Evolutionary conservation across 805 yeast genomes (phyloP).

Genomic region (Alloascoidea africana): DNA sequence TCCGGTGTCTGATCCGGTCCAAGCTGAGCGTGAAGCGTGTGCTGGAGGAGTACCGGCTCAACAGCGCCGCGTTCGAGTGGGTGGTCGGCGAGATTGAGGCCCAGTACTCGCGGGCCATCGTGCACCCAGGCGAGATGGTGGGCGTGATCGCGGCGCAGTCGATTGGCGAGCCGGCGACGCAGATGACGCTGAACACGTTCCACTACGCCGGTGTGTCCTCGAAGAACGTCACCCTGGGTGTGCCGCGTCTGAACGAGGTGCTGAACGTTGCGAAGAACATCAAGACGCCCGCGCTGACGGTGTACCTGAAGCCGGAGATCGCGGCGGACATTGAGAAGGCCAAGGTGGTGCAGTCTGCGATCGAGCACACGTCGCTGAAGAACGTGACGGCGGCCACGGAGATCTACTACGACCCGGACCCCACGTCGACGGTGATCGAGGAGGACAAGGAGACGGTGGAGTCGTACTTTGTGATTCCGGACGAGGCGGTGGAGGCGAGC

Average conservation of each 20-base stretch:
- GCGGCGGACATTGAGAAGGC: slow-evolving; percentile 89
- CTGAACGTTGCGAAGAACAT: slow-evolving; percentile 95
- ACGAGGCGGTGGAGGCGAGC: slow-evolving; percentile 90
- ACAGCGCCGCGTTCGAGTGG: slow-evolving; percentile 86
- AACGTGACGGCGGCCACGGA: slow-evolving; percentile 97
- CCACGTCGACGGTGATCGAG: slow-evolving; percentile 88
- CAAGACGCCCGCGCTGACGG: slow-evolving; percentile 98
- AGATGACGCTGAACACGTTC: slow-evolving; percentile 94
- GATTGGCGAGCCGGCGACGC: slow-evolving; percentile 97
- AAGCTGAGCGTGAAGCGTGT: slow-evolving; percentile 85
- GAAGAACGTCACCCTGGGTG: slow-evolving; percentile 92
- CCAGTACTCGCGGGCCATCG: slow-evolving; percentile 82
- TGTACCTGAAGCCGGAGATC: slow-evolving; percentile 68
- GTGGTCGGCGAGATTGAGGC: slow-evolving; percentile 87
- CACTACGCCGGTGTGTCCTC: slow-evolving; percentile 97
- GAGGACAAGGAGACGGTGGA: slow-evolving; percentile 97
- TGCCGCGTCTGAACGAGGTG: slow-evolving; percentile 95
- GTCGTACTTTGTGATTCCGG: slow-evolving; percentile 94
- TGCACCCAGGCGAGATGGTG: slow-evolving; percentile 97
- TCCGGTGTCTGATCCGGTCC: slow-evolving; percentile 87
- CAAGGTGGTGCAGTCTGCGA: slow-evolving; percentile 88
- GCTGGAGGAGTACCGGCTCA: slow-evolving; percentile 78
- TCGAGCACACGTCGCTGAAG: slow-evolving; percentile 89
- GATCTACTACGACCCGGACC: slow-evolving; percentile 96
- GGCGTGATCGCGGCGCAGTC: slow-evolving; percentile 97